phyloP scores from a whole-genome alignment of 148 eudicot species.

The Chenopodium suecicum region DNA sequence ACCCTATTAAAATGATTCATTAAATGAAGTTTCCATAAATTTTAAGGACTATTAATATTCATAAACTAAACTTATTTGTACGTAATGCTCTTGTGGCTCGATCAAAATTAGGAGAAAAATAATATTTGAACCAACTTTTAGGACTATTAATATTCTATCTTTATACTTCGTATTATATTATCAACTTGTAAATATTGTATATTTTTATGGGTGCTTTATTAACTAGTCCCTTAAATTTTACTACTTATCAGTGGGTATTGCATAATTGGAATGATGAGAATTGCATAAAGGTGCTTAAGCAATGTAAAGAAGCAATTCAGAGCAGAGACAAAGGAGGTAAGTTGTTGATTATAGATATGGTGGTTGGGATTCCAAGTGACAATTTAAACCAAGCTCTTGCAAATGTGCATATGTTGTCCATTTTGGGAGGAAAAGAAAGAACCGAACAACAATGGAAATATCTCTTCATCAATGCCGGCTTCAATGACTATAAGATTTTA shows the following conservation, averaged over 20 bases:
- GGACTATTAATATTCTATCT: too few relatives aligned
- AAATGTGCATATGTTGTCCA: conserved; percentile 14
- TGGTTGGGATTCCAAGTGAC: not conserved
- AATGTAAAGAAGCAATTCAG: conserved; percentile 25
- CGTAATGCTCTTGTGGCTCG: too few relatives aligned
- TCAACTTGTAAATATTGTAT: too few relatives aligned
- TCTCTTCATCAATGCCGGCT: conserved; percentile 13
- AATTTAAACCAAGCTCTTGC: not conserved
- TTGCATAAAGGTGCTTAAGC: conserved; percentile 19
- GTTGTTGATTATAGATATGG: conserved; percentile 22
- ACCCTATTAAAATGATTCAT: too few relatives aligned
- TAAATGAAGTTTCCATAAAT: too few relatives aligned
- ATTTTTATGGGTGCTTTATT: too few relatives aligned
- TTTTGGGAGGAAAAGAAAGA: conserved; percentile 22
- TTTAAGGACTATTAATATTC: too few relatives aligned
- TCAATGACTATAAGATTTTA: not conserved
- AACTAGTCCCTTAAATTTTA: not conserved
- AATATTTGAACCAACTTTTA: too few relatives aligned
- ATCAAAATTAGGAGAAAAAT: too few relatives aligned
- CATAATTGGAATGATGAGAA: conserved; percentile 21
- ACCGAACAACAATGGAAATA: conserved; percentile 30
- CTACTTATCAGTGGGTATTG: conserved; percentile 5
- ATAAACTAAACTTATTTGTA: too few relatives aligned
- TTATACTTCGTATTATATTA: too few relatives aligned
- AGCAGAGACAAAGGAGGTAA: conserved; percentile 18